phyloP scores from a whole-genome alignment of 2,329 filamentous ascomycete genomes.

The Fusarium sp. region DNA sequence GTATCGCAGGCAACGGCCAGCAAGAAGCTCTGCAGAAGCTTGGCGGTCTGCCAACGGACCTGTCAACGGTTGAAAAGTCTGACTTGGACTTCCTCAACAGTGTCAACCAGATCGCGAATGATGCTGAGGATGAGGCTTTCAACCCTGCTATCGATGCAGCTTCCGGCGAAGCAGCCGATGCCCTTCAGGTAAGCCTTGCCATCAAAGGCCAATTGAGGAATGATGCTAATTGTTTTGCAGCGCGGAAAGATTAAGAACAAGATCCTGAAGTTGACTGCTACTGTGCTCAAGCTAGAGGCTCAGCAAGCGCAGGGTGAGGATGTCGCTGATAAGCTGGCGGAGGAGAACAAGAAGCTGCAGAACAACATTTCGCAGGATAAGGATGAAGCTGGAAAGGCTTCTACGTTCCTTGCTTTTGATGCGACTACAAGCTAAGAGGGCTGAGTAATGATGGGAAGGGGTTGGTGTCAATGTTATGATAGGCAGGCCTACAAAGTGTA shows the following conservation, averaged over 20 bases:
- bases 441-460: rapidly evolving
- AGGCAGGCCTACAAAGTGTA: not conserved
- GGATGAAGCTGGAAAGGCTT: conserved; percentile 58
- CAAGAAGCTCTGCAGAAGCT: conserved; percentile 56
- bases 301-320: conserved; percentile 62
- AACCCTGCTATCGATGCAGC: conserved; percentile 64
- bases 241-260: conserved; percentile 70
- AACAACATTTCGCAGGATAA: conserved; percentile 63
- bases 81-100: conserved; percentile 62
- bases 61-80: conserved; percentile 55
- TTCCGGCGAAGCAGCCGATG: conserved; percentile 56
- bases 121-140: conserved; percentile 64
- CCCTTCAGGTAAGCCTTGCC: conserved; percentile 54
- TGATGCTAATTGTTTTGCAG: conserved; percentile 38
- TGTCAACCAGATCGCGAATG: conserved; percentile 63
- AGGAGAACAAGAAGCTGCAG: conserved; percentile 62
- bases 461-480: too few relatives aligned
- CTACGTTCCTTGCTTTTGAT: conserved; percentile 46
- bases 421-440: conserved; percentile 20
- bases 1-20: conserved; percentile 57
- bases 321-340: conserved; percentile 55
- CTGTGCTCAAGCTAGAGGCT: conserved; percentile 60
- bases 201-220: rapidly evolving
- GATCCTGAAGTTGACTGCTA: conserved; percentile 66
- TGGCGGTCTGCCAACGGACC: conserved; percentile 51